Base-by-base conservation (phyloP, 2,329 filamentous ascomycete genomes). In the Pseudogymnoascus sp. region DNA sequence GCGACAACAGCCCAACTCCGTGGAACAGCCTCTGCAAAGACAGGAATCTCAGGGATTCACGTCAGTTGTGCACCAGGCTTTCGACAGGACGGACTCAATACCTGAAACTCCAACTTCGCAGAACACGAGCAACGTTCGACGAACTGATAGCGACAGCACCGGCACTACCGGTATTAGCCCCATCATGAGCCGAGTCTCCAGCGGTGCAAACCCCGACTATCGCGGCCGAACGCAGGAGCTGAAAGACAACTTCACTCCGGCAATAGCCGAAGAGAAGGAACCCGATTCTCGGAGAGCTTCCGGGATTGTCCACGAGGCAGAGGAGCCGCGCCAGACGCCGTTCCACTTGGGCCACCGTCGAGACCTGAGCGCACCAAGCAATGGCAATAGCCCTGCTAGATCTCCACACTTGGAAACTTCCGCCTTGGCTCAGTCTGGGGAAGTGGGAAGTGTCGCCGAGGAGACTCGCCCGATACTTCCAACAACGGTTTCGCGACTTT, bases 41-140 rank as follows among this genome's bases (percentile, higher is more conserved):
- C 79, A 82, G 64, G 76, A 79, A 3, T 84, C 82, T 1, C 66
- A 79, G 16, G 82, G 83, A n/a, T 84, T 84, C 68, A 75, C 75
- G 36, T 82, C 84, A 1, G 82, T 84, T 12, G 86, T 89, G 3
- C 78, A 87, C 67, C 82, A 86, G 70, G 86, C 86, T 14, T 89
- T 89, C 69, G 84, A 87, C 68, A 77, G 80, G 52, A 77, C 74
- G 19, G 77, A 78, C 5, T 71, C 71, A 5, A 75, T 79, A 42
- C 82, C 83, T 3, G 76, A 79, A 8, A 80, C 81, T 2, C 80
- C 81, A 8, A 72, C 79, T 42, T 81, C 81, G 19, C 75, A 74
- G 36, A 74, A 75, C 62, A 74, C 72, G n/a, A 77, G 76, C 61
- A 80, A 75, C 41, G 74, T 85, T n/a, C 77, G 74, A 36, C 77